Percentiles rank a stretch among this genome's conserved stretches.
phyloP scores from a whole-genome alignment of 164 flowering plant genomes.

The Sextonia rubra region DNA sequence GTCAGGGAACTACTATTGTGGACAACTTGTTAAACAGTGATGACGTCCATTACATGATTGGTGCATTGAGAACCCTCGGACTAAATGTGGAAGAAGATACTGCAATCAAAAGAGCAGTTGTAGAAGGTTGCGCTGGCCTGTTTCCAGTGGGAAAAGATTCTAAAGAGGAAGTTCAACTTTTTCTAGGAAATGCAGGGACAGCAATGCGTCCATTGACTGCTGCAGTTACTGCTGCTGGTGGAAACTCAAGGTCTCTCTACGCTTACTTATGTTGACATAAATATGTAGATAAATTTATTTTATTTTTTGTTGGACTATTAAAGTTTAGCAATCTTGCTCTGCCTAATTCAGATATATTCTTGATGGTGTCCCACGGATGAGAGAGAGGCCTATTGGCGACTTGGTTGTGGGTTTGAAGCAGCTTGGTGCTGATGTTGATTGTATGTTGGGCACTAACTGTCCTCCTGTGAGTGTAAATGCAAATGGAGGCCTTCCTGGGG shows the following conservation, averaged over 20 bases:
- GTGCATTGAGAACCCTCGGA: constrained; percentile 67
- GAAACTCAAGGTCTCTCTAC: constrained; percentile 66
- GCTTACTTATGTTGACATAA: not conserved
- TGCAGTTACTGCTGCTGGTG: constrained; percentile 95
- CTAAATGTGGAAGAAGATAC: constrained; percentile 54
- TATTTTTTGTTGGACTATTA: not conserved
- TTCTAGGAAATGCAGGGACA: constrained; percentile 98
- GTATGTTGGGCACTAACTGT: constrained; percentile 81
- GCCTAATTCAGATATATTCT: constrained; percentile 65
- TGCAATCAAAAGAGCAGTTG: constrained; percentile 45
- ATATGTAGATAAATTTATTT: not conserved
- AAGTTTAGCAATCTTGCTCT: not conserved
- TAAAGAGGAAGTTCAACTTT: constrained; percentile 62
- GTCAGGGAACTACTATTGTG: constrained; percentile 83
- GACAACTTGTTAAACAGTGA: constrained; percentile 91
- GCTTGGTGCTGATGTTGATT: constrained; percentile 95
- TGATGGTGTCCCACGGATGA: constrained; percentile 98
- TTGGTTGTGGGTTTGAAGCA: constrained; percentile 90
- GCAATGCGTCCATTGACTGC: constrained; percentile 99
- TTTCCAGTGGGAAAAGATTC: constrained; percentile 75
- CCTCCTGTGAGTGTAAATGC: constrained; percentile 88
- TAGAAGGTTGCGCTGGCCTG: constrained; percentile 70
- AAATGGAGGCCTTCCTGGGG: constrained; percentile 98
- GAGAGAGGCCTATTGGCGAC: constrained; percentile 98
- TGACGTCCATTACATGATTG: constrained; percentile 79